phyloP scores from a whole-genome alignment of 75 land plant genomes.

The Chamaecyparis obtusa region DNA sequence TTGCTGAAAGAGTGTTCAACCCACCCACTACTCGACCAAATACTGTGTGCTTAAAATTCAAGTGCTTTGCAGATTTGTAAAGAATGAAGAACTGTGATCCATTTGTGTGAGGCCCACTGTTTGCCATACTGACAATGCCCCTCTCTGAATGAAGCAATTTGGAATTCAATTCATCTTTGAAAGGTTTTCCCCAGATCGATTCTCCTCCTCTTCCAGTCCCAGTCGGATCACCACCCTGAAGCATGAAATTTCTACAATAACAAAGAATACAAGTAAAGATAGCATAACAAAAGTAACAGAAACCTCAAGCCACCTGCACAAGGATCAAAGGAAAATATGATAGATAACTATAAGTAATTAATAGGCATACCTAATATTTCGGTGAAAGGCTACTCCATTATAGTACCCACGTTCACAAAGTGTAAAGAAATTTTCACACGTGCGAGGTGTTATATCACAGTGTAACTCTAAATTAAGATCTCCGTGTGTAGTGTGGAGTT shows the following conservation, averaged over 20 bases:
- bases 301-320: background rate
- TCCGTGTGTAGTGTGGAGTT: constrained; percentile 90
- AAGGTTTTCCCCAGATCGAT: constrained; percentile 97
- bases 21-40: constrained; percentile 96
- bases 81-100: constrained; percentile 96
- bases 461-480: constrained; percentile 95
- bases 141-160: constrained; percentile 86
- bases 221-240: constrained; percentile 99
- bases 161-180: constrained; percentile 94
- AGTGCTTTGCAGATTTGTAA: constrained; percentile 93
- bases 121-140: constrained; percentile 97
- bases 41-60: constrained; percentile 93
- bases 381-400: constrained; percentile 79
- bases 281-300: background rate
- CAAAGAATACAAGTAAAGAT: constrained; percentile 6
- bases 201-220: constrained; percentile 95
- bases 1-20: constrained; percentile 70
- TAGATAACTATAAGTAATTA: background rate
- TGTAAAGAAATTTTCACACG: constrained; percentile 95
- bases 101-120: constrained; percentile 95
- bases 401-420: constrained; percentile 95
- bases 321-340: background rate
- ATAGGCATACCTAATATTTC: constrained; percentile 73
- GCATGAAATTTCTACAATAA: constrained; percentile 85
- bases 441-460: constrained; percentile 89